Base-by-base conservation (phyloP, 2,329 filamentous ascomycete genomes). In the Trichoderma cornu-damae region DNA sequence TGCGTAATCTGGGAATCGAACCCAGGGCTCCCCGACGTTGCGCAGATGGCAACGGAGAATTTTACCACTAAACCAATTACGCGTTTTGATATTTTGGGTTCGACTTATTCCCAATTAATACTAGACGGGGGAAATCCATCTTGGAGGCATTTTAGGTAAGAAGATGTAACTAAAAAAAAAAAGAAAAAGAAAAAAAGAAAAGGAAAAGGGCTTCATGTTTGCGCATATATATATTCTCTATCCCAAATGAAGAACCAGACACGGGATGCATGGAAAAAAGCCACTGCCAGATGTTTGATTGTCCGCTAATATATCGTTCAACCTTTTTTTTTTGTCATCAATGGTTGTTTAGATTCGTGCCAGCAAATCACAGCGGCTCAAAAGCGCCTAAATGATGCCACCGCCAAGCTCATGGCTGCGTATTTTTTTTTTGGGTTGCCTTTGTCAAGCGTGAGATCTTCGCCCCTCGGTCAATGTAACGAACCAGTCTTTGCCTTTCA, bases 51-150 rank as follows among this genome's bases (percentile, higher is more conserved):
- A 61, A 61, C 59, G 59, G 59, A 61, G 59, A 61, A 61, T 61
- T 61, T 61, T 61, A 61, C 59, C 59, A 61, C 59, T 61, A 61
- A 61, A 61, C 59, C 59, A 61, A 61, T 60, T 58, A 61, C 60
- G 60, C 60, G n/a, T 60, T 40, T 4, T 7, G 44, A 49, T 57
- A 18, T 5, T 26, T n/a, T n/a, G 14, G 2, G 0, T 6, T 0
- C 0, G 6, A n/a, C 4, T 32, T 47, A 30, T 47, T 37, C 30
- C 24, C 2, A 9, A 6, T 18, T 1, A 0, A 1, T 2, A 14
- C 18, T 30, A 28, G 2, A 3, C 22, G 20, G 16, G 6, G 6
- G 9, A 20, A 9, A 20, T 40, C 35, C 6, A 14, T 20, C 0
- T 32, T 6, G 4, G 14, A 24, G 32, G 26, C n/a, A n/a, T 3